Percentiles rank a stretch among this genome's conserved stretches.
These are phyloP conservation scores for Dactylella cylindrospora DNA, from an alignment of 2,329 filamentous ascomycete genomes.

Conservation along the genomic window DNA sequence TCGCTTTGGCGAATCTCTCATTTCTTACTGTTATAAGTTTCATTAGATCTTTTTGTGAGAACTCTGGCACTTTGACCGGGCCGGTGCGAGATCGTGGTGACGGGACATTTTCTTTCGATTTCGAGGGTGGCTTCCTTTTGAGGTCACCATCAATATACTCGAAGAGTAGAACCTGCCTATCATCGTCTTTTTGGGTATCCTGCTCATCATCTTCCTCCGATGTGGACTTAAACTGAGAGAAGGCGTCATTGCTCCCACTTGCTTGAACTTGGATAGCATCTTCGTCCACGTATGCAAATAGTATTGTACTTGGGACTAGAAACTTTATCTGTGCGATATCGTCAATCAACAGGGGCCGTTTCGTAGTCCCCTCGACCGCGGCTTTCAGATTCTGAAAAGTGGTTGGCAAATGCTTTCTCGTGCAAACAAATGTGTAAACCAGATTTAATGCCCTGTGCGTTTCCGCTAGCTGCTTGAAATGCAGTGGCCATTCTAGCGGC, in stretches of 20 bases:
- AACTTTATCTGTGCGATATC: constrained; percentile 82
- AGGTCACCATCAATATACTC: constrained; percentile 91
- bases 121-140: constrained; percentile 69
- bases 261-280: constrained; percentile 77
- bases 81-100: constrained; percentile 60
- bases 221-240: constrained; percentile 19
- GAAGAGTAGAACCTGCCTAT: constrained; percentile 76
- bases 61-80: constrained; percentile 86
- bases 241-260: constrained; percentile 53
- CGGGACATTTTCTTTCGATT: constrained; percentile 55
- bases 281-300: constrained; percentile 84
- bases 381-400: constrained; percentile 86
- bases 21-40: constrained; percentile 87
- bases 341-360: constrained; percentile 67
- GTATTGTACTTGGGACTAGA: constrained; percentile 74
- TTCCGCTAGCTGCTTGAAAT: constrained; percentile 71
- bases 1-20: constrained; percentile 73
- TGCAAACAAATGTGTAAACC: constrained; percentile 92
- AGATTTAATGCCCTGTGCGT: constrained; percentile 84
- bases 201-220: constrained; percentile 48
- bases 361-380: constrained; percentile 80
- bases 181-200: constrained; percentile 52
- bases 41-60: constrained; percentile 88
- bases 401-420: constrained; percentile 85
- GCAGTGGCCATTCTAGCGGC: constrained; percentile 67